Evolutionary conservation across 805 yeast genomes (phyloP).

Genomic region (Ogataea naganishii): DNA sequence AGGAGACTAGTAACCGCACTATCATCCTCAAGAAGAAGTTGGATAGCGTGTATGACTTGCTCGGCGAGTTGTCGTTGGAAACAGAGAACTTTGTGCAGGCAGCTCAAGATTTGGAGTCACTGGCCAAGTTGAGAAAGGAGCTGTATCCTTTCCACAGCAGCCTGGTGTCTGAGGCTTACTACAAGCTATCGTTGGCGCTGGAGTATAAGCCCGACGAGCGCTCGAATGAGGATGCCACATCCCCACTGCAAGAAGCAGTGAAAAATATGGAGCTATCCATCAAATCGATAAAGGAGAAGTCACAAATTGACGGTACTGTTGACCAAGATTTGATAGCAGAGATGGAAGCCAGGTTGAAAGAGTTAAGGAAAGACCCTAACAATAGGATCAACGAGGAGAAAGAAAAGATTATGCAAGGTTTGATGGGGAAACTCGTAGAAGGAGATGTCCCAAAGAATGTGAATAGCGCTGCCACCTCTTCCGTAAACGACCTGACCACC

Average conservation of each 20-base stretch:
- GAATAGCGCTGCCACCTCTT: conserved; percentile 11
- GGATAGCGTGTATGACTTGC: conserved; percentile 65
- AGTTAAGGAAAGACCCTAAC: conserved; percentile 42
- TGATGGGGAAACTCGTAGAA: conserved; percentile 37
- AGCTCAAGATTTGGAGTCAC: conserved; percentile 51
- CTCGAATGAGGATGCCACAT: conserved; percentile 38
- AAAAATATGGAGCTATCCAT: conserved; percentile 30
- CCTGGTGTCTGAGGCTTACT: conserved; percentile 69
- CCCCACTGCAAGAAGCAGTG: conserved; percentile 47
- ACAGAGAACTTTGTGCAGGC: conserved; percentile 83
- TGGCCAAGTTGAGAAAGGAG: conserved; percentile 45
- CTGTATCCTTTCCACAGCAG: conserved; percentile 45
- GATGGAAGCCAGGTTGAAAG: conserved; percentile 45
- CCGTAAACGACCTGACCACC: conserved; percentile 54
- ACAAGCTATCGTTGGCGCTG: conserved; percentile 68
- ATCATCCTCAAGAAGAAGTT: conserved; percentile 40
- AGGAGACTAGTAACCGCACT: conserved; percentile 20
- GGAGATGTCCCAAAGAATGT: conserved; percentile 11
- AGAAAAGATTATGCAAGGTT: conserved; percentile 44
- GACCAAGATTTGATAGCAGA: conserved; percentile 43
- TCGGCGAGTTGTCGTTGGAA: conserved; percentile 88
- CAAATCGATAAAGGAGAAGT: conserved; percentile 34
- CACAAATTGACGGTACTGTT: conserved; percentile 29
- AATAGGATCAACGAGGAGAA: conserved; percentile 42
- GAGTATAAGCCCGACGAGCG: conserved; percentile 60